Conservation (phyloP, 441 rosid genomes). For the Arabidopsis lyrata region DNA sequence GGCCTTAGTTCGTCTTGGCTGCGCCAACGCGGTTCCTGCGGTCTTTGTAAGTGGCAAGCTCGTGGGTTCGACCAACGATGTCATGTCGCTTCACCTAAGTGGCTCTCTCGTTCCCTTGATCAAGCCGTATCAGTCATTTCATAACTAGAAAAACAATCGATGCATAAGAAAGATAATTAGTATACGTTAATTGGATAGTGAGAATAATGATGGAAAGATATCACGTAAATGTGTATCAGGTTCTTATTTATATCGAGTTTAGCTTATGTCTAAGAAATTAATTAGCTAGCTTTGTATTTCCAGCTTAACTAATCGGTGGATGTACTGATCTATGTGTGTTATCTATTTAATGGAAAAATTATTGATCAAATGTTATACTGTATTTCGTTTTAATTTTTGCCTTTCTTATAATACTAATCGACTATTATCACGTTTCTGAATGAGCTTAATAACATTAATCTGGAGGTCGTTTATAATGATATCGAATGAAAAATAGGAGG, state of each 20-base stretch:
- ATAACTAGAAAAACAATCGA: constrained; percentile 34
- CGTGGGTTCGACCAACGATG: constrained; percentile 88
- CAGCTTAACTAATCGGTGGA: constrained; percentile 37
- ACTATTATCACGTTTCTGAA: background rate
- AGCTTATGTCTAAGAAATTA: background rate
- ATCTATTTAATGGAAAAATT: constrained; percentile 21
- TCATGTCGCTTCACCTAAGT: constrained; percentile 91
- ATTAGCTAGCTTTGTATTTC: constrained; percentile 41
- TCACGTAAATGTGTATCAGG: constrained; percentile 45
- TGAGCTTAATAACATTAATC: background rate
- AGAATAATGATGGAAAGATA: constrained; percentile 35
- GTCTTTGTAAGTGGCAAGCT: constrained; percentile 85
- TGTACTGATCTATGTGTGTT: constrained; percentile 39
- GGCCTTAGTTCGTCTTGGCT: constrained; percentile 79
- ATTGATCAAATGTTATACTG: constrained; percentile 9
- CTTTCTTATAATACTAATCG: background rate
- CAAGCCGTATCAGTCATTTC: constrained; percentile 60
- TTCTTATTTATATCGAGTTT: constrained; percentile 18
- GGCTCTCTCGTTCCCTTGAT: constrained; percentile 74
- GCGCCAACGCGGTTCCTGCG: constrained; percentile 75
- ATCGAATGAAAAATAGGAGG: background rate
- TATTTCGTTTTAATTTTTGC: background rate
- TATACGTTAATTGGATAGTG: constrained; percentile 4
- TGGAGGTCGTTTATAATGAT: constrained; percentile 11
- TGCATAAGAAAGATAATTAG: background rate